These are phyloP conservation scores for Tricholoma sp. DNA, from an alignment of 768 basidiomycete genomes.

Conservation along the genomic window DNA sequence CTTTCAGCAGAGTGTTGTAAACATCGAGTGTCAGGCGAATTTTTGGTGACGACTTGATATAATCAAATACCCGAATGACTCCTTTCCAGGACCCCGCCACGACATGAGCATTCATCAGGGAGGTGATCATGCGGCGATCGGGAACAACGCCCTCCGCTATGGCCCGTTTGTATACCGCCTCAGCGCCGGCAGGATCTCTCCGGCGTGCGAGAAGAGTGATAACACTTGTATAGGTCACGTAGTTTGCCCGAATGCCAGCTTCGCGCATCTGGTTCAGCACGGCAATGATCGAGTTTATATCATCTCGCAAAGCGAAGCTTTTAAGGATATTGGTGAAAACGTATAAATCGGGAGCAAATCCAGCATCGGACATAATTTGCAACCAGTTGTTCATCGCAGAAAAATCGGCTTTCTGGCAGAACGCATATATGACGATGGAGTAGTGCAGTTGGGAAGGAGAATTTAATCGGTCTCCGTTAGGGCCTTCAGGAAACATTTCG, in stretches of 20 bases:
- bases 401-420: constrained; percentile 41
- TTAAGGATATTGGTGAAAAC: constrained; percentile 60
- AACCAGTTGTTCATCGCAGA: constrained; percentile 53
- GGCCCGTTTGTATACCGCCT: constrained; percentile 62
- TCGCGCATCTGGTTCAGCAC: constrained; percentile 60
- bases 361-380: constrained; percentile 40
- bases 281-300: constrained; percentile 43
- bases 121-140: constrained; percentile 58
- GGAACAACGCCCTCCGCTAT: constrained; percentile 56
- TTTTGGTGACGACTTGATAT: constrained; percentile 34
- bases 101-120: constrained; percentile 81
- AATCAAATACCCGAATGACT: constrained; percentile 67
- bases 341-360: constrained; percentile 47
- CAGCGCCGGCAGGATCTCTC: constrained; percentile 59
- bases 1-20: constrained; percentile 78
- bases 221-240: constrained; percentile 58
- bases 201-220: constrained; percentile 61
- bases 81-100: constrained; percentile 76
- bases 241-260: constrained; percentile 40
- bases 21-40: constrained; percentile 50
- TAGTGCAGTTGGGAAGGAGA: constrained; percentile 48
- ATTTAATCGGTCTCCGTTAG: constrained; percentile 22
- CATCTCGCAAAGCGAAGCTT: constrained; percentile 48
- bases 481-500: constrained; percentile 42
- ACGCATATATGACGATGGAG: constrained; percentile 50